phyloP scores from a whole-genome alignment of 495 filamentous ascomycete genomes.

The Ramalina peruviana region DNA sequence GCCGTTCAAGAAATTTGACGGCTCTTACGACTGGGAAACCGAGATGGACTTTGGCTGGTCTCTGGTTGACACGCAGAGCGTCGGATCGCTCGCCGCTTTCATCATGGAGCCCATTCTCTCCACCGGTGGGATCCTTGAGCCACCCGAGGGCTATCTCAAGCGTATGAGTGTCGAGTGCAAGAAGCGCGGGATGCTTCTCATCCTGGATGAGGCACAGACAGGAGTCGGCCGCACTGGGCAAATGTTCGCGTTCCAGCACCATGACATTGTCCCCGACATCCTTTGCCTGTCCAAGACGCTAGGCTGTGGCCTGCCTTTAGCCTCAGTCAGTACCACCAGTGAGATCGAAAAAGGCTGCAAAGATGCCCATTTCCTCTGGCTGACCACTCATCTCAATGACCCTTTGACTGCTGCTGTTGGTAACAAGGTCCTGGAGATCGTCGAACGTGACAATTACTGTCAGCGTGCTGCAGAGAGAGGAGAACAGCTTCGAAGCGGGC shows the following conservation, averaged over 20 bases:
- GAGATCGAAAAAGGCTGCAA: constrained; percentile 35
- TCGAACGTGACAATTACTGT: constrained; percentile 32
- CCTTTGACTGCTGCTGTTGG: too few relatives aligned
- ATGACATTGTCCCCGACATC: constrained; percentile 50
- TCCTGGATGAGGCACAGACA: constrained; percentile 69
- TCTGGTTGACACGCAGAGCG: constrained; percentile 53
- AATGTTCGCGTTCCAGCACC: constrained; percentile 53
- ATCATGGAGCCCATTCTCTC: constrained; percentile 53
- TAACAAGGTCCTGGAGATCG: constrained; percentile 31
- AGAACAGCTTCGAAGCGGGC: constrained; percentile 27
- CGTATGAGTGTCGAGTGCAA: constrained; percentile 49
- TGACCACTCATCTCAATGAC: not conserved
- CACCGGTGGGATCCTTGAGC: constrained; percentile 47
- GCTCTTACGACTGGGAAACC: constrained; percentile 33
- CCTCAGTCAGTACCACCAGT: constrained; percentile 45
- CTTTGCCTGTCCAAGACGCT: constrained; percentile 54
- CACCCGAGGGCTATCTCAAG: constrained; percentile 48
- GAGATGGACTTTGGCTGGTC: constrained; percentile 39
- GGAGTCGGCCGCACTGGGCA: constrained; percentile 60
- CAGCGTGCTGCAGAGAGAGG: constrained; percentile 34
- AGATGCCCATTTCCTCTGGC: constrained; percentile 41
- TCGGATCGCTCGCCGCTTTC: constrained; percentile 67
- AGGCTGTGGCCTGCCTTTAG: constrained; percentile 48
- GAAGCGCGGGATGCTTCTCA: constrained; percentile 50
- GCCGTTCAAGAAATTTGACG: constrained; percentile 32